A percentile compares a stretch with the other conserved stretches of the same genome.
phyloP scores from a whole-genome alignment of 805 yeast genomes.

The Torulaspora gathmanii region DNA sequence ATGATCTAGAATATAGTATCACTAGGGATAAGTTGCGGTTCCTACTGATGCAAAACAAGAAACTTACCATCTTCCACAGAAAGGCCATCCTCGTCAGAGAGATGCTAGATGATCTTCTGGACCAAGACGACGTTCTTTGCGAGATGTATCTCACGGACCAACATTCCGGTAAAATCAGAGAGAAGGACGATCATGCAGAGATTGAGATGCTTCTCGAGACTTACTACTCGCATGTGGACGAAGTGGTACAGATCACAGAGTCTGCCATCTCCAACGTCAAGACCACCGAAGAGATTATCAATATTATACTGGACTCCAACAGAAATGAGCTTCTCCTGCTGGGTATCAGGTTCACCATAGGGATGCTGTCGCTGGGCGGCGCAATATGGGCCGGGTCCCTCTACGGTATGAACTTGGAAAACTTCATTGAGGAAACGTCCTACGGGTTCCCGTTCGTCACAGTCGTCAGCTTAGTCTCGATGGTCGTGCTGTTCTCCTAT shows the following conservation, averaged over 20 bases:
- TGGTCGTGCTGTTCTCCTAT: constrained; percentile 45
- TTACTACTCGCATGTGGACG: constrained; percentile 86
- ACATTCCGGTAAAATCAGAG: constrained; percentile 42
- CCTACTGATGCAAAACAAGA: constrained; percentile 77
- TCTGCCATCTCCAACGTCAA: constrained; percentile 74
- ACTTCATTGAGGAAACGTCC: constrained; percentile 78
- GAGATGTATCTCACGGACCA: constrained; percentile 73
- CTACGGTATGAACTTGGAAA: constrained; percentile 94
- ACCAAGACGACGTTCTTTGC: constrained; percentile 81
- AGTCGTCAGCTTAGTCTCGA: constrained; percentile 39
- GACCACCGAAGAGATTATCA: constrained; percentile 92
- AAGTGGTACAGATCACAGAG: constrained; percentile 85
- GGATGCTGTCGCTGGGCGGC: constrained; percentile 74
- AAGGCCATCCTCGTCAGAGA: constrained; percentile 79
- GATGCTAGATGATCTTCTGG: constrained; percentile 76
- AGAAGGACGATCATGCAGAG: constrained; percentile 69
- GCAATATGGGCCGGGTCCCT: constrained; percentile 78
- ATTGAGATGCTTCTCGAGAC: constrained; percentile 87
- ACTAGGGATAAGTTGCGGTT: constrained; percentile 75
- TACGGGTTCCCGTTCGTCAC: constrained; percentile 60
- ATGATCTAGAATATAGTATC: constrained; percentile 75
- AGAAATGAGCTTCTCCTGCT: constrained; percentile 88
- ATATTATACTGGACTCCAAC: constrained; percentile 87
- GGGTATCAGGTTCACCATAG: constrained; percentile 77
- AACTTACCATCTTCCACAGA: constrained; percentile 75